phyloP scores from a whole-genome alignment of 2,329 filamentous ascomycete species.

The Arthrobotrys megalospora region DNA sequence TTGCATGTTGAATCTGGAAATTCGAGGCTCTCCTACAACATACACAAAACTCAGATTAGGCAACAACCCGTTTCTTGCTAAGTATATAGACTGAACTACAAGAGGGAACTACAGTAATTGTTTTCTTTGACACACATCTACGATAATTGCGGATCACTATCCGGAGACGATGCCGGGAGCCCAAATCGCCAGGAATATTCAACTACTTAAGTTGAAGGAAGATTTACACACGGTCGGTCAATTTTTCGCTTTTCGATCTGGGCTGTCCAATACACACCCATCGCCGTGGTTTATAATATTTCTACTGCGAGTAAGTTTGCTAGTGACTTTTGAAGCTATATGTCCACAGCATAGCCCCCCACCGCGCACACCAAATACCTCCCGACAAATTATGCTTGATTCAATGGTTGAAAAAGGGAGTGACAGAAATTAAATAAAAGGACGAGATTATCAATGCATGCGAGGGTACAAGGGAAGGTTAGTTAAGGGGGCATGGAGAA shows the following conservation, averaged over 20 bases:
- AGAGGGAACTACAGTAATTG: too few species aligned
- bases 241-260: not conserved
- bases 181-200: not conserved
- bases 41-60: too few species aligned
- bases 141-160: not conserved
- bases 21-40: too few species aligned
- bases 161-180: not conserved
- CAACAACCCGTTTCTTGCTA: too few species aligned
- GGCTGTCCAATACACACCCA: not conserved
- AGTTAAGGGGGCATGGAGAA: constrained; percentile 4
- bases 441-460: constrained; percentile 20
- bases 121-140: not conserved
- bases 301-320: constrained; percentile 5
- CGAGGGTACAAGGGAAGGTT: constrained; percentile 17
- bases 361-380: not conserved
- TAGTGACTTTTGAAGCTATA: constrained; percentile 11
- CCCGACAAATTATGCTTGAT: not conserved
- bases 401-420: not conserved
- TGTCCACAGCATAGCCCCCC: constrained; percentile 7
- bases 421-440: not conserved
- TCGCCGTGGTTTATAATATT: not conserved
- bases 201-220: too few species aligned
- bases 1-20: not conserved
- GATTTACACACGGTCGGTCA: not conserved
- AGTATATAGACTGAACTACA: too few species aligned